Evolutionary conservation across 2,329 filamentous ascomycete genomes (phyloP).

Genomic region (Trichoderma sp.): DNA sequence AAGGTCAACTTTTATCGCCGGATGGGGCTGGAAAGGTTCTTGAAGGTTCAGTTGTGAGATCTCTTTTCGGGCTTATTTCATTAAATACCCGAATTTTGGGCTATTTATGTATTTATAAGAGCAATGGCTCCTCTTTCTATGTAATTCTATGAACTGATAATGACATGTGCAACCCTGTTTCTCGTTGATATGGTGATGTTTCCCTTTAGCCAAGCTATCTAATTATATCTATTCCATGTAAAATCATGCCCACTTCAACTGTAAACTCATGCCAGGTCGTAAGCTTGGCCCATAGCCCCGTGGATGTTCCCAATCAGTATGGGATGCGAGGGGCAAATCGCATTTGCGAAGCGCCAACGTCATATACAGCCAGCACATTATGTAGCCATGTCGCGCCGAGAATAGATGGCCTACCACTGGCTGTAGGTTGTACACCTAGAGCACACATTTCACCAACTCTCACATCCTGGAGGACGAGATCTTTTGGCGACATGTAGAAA

Average conservation of each 20-base stretch:
- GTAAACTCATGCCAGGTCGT: not conserved
- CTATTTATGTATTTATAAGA: not conserved
- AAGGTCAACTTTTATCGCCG: conserved; percentile 12
- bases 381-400: not conserved
- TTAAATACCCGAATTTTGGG: not conserved
- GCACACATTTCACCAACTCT: not conserved
- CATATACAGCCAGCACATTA: not conserved
- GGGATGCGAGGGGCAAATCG: not conserved
- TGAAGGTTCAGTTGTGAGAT: not conserved
- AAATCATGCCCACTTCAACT: not conserved
- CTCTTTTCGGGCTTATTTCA: accelerated
- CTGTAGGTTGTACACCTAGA: not conserved
- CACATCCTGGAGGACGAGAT: not conserved
- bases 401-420: accelerated
- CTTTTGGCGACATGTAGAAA: not conserved
- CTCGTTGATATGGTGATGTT: not conserved
- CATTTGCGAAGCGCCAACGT: not conserved
- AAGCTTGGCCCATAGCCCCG: accelerated
- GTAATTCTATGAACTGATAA: not conserved
- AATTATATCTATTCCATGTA: not conserved
- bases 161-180: not conserved
- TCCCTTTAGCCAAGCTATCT: not conserved
- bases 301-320: not conserved
- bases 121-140: not conserved
- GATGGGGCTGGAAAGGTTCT: not conserved